phyloP scores from a whole-genome alignment of 129 eudicot species.

The Helichrysum umbraculigerum region DNA sequence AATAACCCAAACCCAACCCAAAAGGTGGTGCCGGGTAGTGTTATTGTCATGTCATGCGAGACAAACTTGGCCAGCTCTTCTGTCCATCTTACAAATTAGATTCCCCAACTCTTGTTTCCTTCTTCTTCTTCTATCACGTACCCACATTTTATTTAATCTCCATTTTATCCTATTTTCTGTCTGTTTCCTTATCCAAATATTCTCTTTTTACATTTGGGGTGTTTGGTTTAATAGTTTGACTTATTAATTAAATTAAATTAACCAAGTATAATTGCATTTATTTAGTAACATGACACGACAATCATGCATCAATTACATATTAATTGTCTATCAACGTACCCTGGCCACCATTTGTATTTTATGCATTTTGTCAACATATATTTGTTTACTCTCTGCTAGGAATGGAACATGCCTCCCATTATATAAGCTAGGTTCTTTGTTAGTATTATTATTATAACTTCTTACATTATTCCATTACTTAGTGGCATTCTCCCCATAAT shows the following conservation, averaged over 20 bases:
- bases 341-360: slow-evolving; percentile 22
- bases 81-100: slow-evolving; percentile 39
- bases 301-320: slow-evolving; percentile 20
- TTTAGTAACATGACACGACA: slow-evolving; percentile 12
- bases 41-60: slow-evolving; percentile 42
- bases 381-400: slow-evolving; percentile 19
- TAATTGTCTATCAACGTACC: slow-evolving; percentile 2
- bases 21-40: slow-evolving; percentile 39
- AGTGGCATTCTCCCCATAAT: neutral
- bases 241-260: neutral
- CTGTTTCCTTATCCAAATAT: slow-evolving; percentile 1
- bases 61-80: slow-evolving; percentile 44
- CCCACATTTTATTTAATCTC: neutral
- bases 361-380: slow-evolving; percentile 25
- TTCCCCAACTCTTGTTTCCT: slow-evolving; percentile 41
- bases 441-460: neutral
- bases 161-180: slow-evolving; percentile 6
- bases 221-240: slow-evolving; percentile 10
- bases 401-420: slow-evolving; percentile 24
- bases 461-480: neutral
- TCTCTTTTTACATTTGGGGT: neutral
- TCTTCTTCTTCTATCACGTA: slow-evolving; percentile 9
- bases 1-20: slow-evolving; percentile 25
- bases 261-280: neutral
- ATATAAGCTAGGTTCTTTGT: neutral